These are phyloP conservation scores for Sugiyamaella neomexicana DNA, from an alignment of 1,139 yeast species.

Conservation along the genomic window DNA sequence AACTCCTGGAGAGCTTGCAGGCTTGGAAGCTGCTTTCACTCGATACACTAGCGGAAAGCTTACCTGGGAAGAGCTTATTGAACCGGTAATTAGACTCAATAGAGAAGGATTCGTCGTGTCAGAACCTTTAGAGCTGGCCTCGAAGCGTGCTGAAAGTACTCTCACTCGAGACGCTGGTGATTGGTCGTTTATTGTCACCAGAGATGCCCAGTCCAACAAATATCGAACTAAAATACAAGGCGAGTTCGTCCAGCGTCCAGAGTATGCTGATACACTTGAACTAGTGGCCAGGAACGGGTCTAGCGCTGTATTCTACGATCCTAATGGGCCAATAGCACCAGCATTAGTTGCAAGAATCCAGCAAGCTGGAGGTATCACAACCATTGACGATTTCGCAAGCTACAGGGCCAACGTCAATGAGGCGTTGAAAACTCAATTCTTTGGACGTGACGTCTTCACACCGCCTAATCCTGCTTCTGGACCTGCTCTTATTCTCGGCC, in stretches of 20 bases:
- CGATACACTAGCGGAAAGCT: conserved; percentile 70
- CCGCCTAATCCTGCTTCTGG: conserved; percentile 84
- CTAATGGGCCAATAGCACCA: conserved; percentile 69
- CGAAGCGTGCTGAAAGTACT: conserved; percentile 26
- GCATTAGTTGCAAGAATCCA: conserved; percentile 50
- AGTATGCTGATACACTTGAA: conserved; percentile 65
- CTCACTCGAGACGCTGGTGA: conserved; percentile 24
- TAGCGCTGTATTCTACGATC: conserved; percentile 76
- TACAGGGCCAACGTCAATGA: conserved; percentile 58
- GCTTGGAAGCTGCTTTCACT: conserved; percentile 61
- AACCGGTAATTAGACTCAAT: conserved; percentile 73
- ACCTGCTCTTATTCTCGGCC: conserved; percentile 72
- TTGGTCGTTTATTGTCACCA: conserved; percentile 41
- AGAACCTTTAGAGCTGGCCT: conserved; percentile 48
- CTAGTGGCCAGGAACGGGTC: conserved; percentile 73
- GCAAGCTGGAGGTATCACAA: conserved; percentile 60
- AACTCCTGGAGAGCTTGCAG: conserved; percentile 87
- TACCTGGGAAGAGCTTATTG: conserved; percentile 69
- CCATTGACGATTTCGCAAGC: conserved; percentile 59
- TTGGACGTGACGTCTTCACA: conserved; percentile 58
- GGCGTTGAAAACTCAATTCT: conserved; percentile 54
- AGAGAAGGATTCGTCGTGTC: conserved; percentile 65
- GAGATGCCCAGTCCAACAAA: conserved; percentile 36
- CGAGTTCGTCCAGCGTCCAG: conserved; percentile 59
- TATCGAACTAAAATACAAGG: conserved; percentile 44